Conservation (phyloP, 495 filamentous ascomycete species). For the Daldinia vernicosa region DNA sequence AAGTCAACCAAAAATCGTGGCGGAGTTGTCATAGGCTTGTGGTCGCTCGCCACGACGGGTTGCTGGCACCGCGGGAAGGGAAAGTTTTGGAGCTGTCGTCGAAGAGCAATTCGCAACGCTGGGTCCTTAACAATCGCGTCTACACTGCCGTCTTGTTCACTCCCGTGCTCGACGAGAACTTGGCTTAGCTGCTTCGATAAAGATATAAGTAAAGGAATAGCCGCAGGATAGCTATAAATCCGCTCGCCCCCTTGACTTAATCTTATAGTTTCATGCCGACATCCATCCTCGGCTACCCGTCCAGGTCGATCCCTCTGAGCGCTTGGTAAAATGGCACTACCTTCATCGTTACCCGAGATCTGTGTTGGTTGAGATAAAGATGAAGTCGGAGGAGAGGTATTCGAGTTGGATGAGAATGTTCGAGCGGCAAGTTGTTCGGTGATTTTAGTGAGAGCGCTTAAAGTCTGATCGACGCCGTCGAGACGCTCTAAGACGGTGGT, state of each 20-base stretch:
- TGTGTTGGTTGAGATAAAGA: not conserved
- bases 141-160: not conserved
- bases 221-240: conserved; percentile 29
- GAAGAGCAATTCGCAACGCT: conserved; percentile 12
- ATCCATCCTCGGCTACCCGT: not conserved
- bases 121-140: conserved; percentile 6
- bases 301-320: not conserved
- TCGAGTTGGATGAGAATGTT: conserved; percentile 3
- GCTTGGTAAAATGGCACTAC: conserved; percentile 3
- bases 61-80: conserved; percentile 19
- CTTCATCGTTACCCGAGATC: not conserved
- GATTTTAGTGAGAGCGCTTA: conserved; percentile 24
- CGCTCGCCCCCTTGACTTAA: conserved; percentile 26
- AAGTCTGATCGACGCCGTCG: conserved; percentile 22
- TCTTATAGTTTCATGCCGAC: conserved; percentile 13
- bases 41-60: conserved; percentile 12
- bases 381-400: not conserved
- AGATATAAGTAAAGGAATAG: conserved; percentile 25
- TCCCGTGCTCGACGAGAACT: not conserved
- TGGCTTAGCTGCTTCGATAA: conserved; percentile 7
- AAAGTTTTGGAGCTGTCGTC: conserved; percentile 12
- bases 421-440: conserved; percentile 26
- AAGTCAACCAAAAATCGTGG: conserved; percentile 26
- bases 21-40: conserved; percentile 20
- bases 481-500: conserved; percentile 29